Base-by-base conservation (phyloP, 2,329 filamentous ascomycete genomes). In the Escovopsis sp. region DNA sequence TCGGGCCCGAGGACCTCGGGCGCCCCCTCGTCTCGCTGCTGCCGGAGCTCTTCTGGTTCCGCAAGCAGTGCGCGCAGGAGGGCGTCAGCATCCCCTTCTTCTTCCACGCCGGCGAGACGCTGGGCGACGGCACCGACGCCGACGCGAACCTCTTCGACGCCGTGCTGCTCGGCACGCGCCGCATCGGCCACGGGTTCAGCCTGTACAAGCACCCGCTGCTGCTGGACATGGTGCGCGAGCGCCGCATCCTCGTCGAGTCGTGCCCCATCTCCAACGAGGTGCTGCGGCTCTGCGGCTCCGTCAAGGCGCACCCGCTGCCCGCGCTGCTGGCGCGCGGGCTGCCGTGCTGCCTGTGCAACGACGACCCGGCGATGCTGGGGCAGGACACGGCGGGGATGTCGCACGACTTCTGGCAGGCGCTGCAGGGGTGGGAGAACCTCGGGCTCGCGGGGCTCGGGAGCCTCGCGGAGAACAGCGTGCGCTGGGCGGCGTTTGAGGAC, bases 201-300 rank as follows among this genome's bases (percentile, higher is more conserved):
- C 68, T 96, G 10, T 91, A 81, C 70, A 94, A 93, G 57, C 91
- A 96, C 60, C 91, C 89, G 0, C 69, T 94, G 5, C 73, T 96
- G 11, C 76, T 93, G 48, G 82, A 94, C 52, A 81, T 94, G 65
- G 79, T 94, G 50, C 89, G 88, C 54, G 81, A 94, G 49, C 86
- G 84, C 63, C 79, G 79, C 48, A 93, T 96, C 45, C 70, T 94
- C 7, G 67, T 96, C 43, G 91, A 96, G 60, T 84, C 79, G 51
- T 96, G 88, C 58, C 88, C 88, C 0, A 87, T 94, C 45, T 87
- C 81, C 12, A 94, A 94, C 60, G 87, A 94, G 57, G 79, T 93
- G 2, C 70, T 94, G 9, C 74, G 86, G 0, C 73, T 94, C 14
- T 85, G 83, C 42, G 74, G 77, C 44, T 84, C 77, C 35, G 79